Percentiles rank a stretch among this genome's conserved stretches.
phyloP scores from a whole-genome alignment of 2,329 filamentous ascomycete genomes.

The Cladosporium colombiae region DNA sequence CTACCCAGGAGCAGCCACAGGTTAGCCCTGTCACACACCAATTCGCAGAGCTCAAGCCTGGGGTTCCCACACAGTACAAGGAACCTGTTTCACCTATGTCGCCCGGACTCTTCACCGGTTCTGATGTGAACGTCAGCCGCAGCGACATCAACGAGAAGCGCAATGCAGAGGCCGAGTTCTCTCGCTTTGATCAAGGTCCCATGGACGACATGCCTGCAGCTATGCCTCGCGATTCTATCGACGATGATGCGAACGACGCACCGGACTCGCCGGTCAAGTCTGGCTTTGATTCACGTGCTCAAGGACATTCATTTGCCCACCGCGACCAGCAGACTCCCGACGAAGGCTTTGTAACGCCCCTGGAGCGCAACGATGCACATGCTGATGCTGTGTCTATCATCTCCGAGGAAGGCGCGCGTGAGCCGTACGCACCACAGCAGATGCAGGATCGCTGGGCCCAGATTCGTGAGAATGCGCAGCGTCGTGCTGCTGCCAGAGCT shows the following conservation, averaged over 20 bases:
- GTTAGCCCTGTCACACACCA: conserved; percentile 1
- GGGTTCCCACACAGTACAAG: not conserved
- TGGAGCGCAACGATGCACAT: conserved; percentile 23
- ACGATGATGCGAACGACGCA: conserved; percentile 21
- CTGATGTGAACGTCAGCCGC: conserved; percentile 57
- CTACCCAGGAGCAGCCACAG: not conserved
- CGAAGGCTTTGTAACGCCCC: conserved; percentile 24
- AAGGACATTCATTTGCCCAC: conserved; percentile 20
- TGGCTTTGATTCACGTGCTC: conserved; percentile 22
- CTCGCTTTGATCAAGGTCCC: conserved; percentile 84
- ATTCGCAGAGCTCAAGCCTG: not conserved
- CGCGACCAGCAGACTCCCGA: conserved; percentile 22
- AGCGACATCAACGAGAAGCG: conserved; percentile 61
- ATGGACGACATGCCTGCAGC: conserved; percentile 85
- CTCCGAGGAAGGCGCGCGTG: conserved; percentile 41
- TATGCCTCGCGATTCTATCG: conserved; percentile 53
- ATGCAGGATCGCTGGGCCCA: conserved; percentile 85
- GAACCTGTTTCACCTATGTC: conserved; percentile 29
- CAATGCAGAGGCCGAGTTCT: conserved; percentile 63
- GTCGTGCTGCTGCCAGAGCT: conserved; percentile 67
- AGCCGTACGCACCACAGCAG: conserved; percentile 38
- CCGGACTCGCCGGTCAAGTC: conserved; percentile 13
- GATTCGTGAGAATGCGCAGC: conserved; percentile 90
- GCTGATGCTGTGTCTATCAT: conserved; percentile 44
- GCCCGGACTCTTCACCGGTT: conserved; percentile 48